Evolutionary conservation across 257 asterid genomes (phyloP), one percentile per base, ranked within the genome.

Genomic region (Orobanche coerulescens): DNA sequence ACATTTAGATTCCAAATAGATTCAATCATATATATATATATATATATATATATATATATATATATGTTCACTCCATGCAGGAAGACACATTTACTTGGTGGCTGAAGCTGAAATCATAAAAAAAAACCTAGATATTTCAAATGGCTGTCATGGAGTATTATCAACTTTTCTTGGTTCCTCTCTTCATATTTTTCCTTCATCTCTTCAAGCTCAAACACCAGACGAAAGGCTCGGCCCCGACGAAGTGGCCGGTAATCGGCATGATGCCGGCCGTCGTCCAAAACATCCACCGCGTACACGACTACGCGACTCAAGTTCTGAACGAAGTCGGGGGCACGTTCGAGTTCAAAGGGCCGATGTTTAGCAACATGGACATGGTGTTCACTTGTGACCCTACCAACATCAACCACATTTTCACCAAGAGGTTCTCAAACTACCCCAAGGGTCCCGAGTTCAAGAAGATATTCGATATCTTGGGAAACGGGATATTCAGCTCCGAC

Each of bases 401-500:
- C 39, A 25, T 78, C 40, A 75, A 74, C 18, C 64, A 74, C 24
- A 52, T 78, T 19, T 39, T 78, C 40, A 74, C 71, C 70, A 71
- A 57, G 39, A 68, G 66, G 5, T 78, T 78, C 54, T 33, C 75
- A 0, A 78, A 78, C 55, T 78, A 67, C 67, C 73, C 75, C 0
- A 78, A 78, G 56, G 80, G 83, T 4, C 71, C 69, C 6, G 73
- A 74, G 12, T 78, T 74, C 50, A 58, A 44, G 6, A 62, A 64
- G 26, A 74, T 74, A 2, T 78, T 78, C 36, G 78, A 78, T 0
- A 57, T 74, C 20, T 25, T 78, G 12, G 83, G 83, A 25, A 69
- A 65, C 11, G 80, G 80, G 40, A 74, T 78, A 40, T 68, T 78
- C 73, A 71, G 53, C 28, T 50, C 76, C 37, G 83, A 78, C 58